Conservation (phyloP, 2,329 filamentous ascomycete genomes). For the Botryotinia narcissicola region DNA sequence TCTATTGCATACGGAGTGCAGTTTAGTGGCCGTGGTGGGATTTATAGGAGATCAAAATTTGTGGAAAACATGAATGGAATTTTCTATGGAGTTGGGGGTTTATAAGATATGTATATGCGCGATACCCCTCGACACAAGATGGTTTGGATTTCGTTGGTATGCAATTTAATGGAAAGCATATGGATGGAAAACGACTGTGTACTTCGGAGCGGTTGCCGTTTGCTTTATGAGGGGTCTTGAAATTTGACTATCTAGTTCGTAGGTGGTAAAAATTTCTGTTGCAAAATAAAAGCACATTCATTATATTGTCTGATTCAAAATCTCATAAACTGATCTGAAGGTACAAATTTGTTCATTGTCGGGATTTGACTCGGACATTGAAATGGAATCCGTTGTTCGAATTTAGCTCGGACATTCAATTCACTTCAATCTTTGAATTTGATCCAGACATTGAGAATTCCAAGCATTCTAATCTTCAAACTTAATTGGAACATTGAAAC, state of each 20-base stretch:
- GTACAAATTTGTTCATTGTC: no score
- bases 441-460: background rate
- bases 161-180: slow-evolving; percentile 5
- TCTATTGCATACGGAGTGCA: slow-evolving; percentile 28
- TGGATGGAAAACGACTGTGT: slow-evolving; percentile 2
- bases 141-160: slow-evolving; percentile 2
- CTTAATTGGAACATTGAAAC: background rate
- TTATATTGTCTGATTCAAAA: background rate
- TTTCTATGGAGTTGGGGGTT: slow-evolving; percentile 13
- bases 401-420: background rate
- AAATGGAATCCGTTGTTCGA: no score
- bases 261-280: background rate
- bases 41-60: slow-evolving; percentile 7
- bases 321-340: background rate
- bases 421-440: background rate
- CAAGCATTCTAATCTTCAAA: no score
- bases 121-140: slow-evolving; percentile 14
- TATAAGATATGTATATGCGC: slow-evolving; percentile 11
- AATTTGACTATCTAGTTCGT: slow-evolving; percentile 5
- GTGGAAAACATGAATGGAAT: background rate
- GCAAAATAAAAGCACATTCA: background rate
- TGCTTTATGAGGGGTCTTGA: background rate
- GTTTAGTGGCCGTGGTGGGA: slow-evolving; percentile 20
- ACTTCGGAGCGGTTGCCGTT: background rate
- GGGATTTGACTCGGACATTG: no score